Evolutionary conservation across 192 early-diverging fungal genomes (phyloP).

Genomic region (Entomortierella lignicola): DNA sequence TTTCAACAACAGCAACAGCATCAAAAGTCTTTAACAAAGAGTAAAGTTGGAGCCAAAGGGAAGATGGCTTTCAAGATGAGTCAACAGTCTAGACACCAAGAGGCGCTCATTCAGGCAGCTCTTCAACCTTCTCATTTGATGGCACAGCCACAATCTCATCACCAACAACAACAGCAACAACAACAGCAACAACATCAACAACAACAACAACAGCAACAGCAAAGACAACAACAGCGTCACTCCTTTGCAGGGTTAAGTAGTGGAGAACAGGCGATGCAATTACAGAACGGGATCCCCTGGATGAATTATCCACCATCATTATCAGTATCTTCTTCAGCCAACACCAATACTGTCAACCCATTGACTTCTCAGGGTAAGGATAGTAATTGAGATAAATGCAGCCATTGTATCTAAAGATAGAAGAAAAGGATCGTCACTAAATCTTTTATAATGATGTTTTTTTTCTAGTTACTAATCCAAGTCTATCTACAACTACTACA

Average conservation of each 20-base stretch:
- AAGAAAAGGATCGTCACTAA: too few relatives aligned
- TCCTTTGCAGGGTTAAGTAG: background rate
- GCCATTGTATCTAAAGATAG: too few relatives aligned
- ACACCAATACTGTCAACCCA: background rate
- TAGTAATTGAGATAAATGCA: too few relatives aligned
- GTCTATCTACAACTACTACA: too few relatives aligned
- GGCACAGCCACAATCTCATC: too few relatives aligned
- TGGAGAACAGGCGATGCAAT: background rate
- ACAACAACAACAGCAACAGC: background rate
- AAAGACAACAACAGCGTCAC: background rate
- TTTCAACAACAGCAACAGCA: too few relatives aligned
- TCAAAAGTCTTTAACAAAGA: background rate
- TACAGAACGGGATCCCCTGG: background rate
- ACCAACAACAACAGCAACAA: background rate
- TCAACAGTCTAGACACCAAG: conserved; percentile 19
- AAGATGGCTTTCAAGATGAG: conserved; percentile 18
- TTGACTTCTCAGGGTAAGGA: background rate
- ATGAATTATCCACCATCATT: background rate
- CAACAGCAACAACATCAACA: conserved; percentile 20
- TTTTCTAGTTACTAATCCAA: too few relatives aligned
- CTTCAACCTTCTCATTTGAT: conserved; percentile 4
- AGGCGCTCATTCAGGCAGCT: conserved; percentile 6
- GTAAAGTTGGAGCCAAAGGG: conserved; percentile 8
- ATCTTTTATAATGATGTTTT: too few relatives aligned
- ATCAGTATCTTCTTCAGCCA: too few relatives aligned